Evolutionary conservation across 768 basidiomycete species (phyloP).

Genomic region (Lactarius trivialis): DNA sequence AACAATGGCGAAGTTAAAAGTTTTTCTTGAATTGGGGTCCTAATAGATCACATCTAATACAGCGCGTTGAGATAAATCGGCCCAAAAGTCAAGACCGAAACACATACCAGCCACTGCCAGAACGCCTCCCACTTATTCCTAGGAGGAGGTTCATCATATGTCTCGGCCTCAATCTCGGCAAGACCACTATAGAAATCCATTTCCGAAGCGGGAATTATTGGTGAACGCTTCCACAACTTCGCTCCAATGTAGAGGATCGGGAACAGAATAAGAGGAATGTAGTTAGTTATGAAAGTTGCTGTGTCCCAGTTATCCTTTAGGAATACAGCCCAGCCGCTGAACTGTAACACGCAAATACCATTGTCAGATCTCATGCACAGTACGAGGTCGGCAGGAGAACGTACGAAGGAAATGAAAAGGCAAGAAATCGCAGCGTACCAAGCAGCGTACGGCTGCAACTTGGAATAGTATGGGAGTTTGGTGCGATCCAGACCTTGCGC

Average conservation of each 20-base stretch:
- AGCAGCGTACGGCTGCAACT: slow-evolving; percentile 66
- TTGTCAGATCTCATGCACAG: background rate
- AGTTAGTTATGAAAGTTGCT: slow-evolving; percentile 74
- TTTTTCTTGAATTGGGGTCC: no score
- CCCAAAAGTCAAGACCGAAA: background rate
- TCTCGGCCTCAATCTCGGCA: slow-evolving; percentile 30
- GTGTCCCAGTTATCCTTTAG: slow-evolving; percentile 46
- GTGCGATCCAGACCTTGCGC: slow-evolving; percentile 69
- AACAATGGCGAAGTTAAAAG: no score
- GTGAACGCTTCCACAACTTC: slow-evolving; percentile 46
- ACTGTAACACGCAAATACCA: slow-evolving; percentile 37
- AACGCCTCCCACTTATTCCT: slow-evolving; percentile 59
- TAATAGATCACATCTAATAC: slow-evolving; percentile 1
- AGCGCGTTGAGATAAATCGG: background rate
- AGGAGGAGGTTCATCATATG: slow-evolving; percentile 62
- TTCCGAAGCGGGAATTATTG: slow-evolving; percentile 44
- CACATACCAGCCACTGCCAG: slow-evolving; percentile 68
- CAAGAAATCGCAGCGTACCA: slow-evolving; percentile 39
- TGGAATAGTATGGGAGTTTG: slow-evolving; percentile 62
- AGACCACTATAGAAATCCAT: slow-evolving; percentile 78
- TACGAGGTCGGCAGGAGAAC: slow-evolving; percentile 23
- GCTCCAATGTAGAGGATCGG: slow-evolving; percentile 63
- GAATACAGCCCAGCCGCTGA: slow-evolving; percentile 47
- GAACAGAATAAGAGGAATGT: slow-evolving; percentile 60
- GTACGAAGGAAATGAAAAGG: slow-evolving; percentile 54